Percentiles rank a stretch among this genome's conserved stretches.
Conservation (phyloP, 2,329 filamentous ascomycete genomes). For the Endoconidiophora laricicola region DNA sequence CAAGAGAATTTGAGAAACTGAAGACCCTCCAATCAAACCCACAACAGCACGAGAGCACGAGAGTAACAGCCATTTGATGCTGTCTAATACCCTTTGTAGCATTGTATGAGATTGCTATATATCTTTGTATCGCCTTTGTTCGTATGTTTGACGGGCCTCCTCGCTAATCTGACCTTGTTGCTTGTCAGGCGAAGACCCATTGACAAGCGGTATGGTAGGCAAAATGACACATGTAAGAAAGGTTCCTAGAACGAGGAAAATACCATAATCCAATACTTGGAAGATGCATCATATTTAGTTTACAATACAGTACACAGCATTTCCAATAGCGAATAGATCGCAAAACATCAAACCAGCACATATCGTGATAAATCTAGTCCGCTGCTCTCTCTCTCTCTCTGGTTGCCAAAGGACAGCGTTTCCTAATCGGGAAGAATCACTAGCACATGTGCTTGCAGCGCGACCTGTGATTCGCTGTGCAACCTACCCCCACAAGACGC, state of each 20-base stretch:
- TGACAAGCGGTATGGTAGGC: neutral
- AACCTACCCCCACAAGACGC: neutral
- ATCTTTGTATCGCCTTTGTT: neutral
- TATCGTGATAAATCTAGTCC: no score
- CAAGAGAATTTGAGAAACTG: no score
- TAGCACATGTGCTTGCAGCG: conserved; percentile 1
- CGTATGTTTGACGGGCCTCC: neutral
- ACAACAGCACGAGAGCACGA: conserved; percentile 5
- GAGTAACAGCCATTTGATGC: neutral
- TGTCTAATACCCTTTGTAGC: neutral
- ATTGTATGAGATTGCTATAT: neutral
- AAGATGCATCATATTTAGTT: no score
- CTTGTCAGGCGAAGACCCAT: neutral
- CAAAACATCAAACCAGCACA: neutral
- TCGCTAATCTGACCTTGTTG: neutral
- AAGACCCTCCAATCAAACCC: neutral
- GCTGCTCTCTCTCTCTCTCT: no score
- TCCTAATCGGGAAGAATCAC: conserved; percentile 3
- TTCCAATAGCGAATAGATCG: neutral
- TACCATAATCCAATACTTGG: no score
- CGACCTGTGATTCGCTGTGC: neutral
- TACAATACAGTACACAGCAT: no score
- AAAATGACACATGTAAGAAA: neutral
- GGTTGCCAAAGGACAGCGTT: neutral
- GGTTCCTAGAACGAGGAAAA: neutral